Evolutionary conservation across 345 rosid species (phyloP), one percentile per base, ranked within the genome.

Genomic region (Dimocarpus longan): DNA sequence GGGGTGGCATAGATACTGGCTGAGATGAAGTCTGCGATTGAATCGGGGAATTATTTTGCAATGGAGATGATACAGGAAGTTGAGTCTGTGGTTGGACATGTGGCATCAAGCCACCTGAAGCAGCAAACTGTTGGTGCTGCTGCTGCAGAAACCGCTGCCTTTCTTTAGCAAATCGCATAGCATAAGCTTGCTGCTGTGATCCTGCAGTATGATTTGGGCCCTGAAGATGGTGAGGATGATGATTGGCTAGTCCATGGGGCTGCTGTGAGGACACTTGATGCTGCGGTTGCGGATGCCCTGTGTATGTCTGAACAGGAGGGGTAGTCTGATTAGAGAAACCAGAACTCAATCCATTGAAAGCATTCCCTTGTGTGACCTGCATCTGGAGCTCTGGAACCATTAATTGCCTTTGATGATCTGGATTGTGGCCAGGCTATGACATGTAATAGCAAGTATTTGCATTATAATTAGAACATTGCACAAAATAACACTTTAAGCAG

Each of bases 141-240:
- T 88, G 97, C 79, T 90, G 92, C 84, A 92, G 78, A 85, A 76
- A 86, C 66, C 89, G 90, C 83, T 94, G 95, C 90, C 97, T 90
- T 77, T 91, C 96, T 80, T 90, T 90, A 78, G 90, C 86, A 22
- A 84, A 70, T 64, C 86, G 93, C 66, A 89, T 74, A 69, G 93
- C 90, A 89, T 86, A 89, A 16, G 90, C 91, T 81, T 91, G 95
- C 76, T 89, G 94, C 60, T 86, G 93, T 46, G 88, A 66, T 32
- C 96, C 91, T 66, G 91, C 44, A 78, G 87, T 74, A 80, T 95
- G 95, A 83, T 82, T 92, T 74, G 88, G 79, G 48, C 87, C 89
- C 74, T 85, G 97, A 86, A 91, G 85, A 80, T 90, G 93, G 81
- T 90, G 84, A 82, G 87, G 92, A 79, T 88, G 97, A 76, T 92